Conservation (phyloP, 2,329 filamentous ascomycete genomes). For the Madurella mycetomatis region DNA sequence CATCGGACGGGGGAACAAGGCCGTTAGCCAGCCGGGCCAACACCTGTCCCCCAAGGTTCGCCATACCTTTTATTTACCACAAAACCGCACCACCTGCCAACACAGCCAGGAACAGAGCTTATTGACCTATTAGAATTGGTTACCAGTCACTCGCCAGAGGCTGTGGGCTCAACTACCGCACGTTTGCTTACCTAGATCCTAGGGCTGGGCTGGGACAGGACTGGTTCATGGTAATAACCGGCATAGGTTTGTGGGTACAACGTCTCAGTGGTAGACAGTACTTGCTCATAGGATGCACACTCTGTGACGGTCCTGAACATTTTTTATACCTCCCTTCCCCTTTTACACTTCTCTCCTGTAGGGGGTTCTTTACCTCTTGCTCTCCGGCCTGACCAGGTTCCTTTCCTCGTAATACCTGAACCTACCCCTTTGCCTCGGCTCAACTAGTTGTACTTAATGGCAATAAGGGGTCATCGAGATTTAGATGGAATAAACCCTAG, state of each 20-base stretch:
- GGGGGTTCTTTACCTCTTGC: too few species aligned
- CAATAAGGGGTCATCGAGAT: too few species aligned
- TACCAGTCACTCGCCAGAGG: not conserved
- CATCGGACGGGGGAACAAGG: too few species aligned
- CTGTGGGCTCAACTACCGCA: constrained; percentile 5
- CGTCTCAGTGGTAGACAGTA: constrained; percentile 2
- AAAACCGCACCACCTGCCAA: not conserved
- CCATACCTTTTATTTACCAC: not conserved
- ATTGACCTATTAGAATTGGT: not conserved
- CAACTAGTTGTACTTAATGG: too few species aligned
- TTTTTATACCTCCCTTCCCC: too few species aligned
- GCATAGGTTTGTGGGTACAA: constrained; percentile 1
- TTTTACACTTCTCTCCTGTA: too few species aligned
- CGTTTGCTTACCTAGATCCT: not conserved
- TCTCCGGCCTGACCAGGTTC: too few species aligned
- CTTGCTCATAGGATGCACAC: not conserved
- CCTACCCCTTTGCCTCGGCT: too few species aligned
- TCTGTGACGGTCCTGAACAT: not conserved
- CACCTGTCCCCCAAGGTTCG: not conserved
- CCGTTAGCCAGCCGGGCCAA: too few species aligned
- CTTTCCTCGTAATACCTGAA: too few species aligned
- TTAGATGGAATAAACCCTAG: too few species aligned
- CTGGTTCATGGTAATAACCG: not conserved
- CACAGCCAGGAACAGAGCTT: not conserved
- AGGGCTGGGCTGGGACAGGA: not conserved